phyloP scores from a whole-genome alignment of 148 eudicot genomes.

The Polygonum maritimum region DNA sequence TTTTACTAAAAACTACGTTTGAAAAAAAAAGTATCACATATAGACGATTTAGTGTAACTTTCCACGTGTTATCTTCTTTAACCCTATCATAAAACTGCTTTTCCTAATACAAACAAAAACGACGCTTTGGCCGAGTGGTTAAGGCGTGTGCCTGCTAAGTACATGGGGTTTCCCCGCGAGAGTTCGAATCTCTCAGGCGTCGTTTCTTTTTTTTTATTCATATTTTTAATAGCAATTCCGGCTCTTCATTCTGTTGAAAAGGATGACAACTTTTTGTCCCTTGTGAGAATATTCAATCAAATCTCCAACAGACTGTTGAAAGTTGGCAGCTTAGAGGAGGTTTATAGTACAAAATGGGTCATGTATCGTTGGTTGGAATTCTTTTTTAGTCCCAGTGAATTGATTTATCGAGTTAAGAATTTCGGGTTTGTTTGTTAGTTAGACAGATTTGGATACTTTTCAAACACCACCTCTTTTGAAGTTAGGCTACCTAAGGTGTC shows the following conservation, averaged over 20 bases:
- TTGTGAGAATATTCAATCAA: not conserved
- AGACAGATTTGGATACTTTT: no score
- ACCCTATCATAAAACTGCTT: no score
- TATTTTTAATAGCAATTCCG: not conserved
- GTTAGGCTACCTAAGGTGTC: no score
- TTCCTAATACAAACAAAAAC: not conserved
- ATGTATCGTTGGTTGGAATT: not conserved
- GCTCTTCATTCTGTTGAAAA: not conserved
- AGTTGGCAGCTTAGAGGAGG: no score
- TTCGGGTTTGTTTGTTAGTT: not conserved
- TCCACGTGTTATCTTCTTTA: no score
- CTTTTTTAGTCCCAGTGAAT: not conserved
- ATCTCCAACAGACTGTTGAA: no score
- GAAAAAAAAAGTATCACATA: no score
- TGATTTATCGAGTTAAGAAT: not conserved
- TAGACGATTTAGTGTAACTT: no score
- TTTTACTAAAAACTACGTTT: no score
- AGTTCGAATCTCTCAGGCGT: conserved; percentile 99
- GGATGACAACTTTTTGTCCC: no score
- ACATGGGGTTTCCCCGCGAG: conserved; percentile 99
- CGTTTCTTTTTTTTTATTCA: conserved; percentile 16
- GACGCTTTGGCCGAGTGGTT: conserved; percentile 63
- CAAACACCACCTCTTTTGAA: no score
- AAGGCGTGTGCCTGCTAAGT: conserved; percentile 99
- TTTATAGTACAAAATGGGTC: not conserved